Base-by-base conservation (phyloP, 805 yeast genomes). In the Cyberlindnera xylosilytica region DNA sequence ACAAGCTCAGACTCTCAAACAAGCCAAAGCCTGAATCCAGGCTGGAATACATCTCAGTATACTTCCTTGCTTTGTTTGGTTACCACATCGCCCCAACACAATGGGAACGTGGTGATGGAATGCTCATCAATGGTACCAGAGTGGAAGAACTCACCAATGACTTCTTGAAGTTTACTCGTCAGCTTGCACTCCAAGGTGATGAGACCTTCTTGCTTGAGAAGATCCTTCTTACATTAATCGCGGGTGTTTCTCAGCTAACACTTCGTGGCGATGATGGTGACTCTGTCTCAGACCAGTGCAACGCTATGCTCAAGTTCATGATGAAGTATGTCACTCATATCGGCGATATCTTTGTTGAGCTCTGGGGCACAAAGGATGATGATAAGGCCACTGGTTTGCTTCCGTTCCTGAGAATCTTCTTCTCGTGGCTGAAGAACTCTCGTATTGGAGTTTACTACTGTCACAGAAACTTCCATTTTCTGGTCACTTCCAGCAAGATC, bases 361-460 rank as follows among this genome's bases (percentile, higher is more conserved):
- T 55, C 8, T 63, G 63, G 61, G 53, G 50, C 10, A 39, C 29
- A 9, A n/a, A 50, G 16, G 52, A 57, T 12, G 45, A 50, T 2
- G 44, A 26, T 16, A 56, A 38, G 32, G 36, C 45, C 40, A 28
- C 39, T 45, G 56, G 35, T 47, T 49, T 58, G 26, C 60, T 63
- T 50, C 77, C 66, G 38, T 57, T 63, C 36, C 35, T 78, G 0
- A 67, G 90, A 51, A 61, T 83, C 9, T 56, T 76, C 33, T 64
- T 76, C 19, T 72, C 75, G 42, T 83, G 87, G 87, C 53, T 81
- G 20, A 75, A 71, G 47, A 72, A 73, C 34, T 69, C 77, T 42
- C 72, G 70, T 45, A 50, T 65, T 29, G 74, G 73, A 36, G 53
- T 65, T 17, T 67, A 58, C 38, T 64, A 54, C 42, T 53, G 67